These are phyloP conservation scores for Talaromyces sp. DNA, from an alignment of 2,329 filamentous ascomycete genomes.

Conservation along the genomic window DNA sequence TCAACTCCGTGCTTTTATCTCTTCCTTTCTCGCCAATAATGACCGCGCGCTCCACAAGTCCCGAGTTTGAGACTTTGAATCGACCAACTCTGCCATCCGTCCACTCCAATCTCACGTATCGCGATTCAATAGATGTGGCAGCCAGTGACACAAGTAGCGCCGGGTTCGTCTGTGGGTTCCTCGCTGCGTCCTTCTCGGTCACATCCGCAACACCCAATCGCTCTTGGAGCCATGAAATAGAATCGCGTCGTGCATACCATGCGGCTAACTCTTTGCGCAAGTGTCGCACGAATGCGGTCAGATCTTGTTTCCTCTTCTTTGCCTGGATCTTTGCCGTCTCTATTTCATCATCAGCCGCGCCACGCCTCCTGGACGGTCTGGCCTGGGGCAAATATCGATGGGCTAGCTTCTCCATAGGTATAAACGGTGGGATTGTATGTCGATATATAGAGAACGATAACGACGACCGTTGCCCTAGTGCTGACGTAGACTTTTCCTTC, in stretches of 20 bases:
- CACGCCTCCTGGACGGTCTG: background rate
- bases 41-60: constrained; percentile 41
- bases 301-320: constrained; percentile 33
- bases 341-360: constrained; percentile 13
- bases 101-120: constrained; percentile 45
- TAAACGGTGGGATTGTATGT: constrained; percentile 46
- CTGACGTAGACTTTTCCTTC: constrained; percentile 7
- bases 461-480: background rate
- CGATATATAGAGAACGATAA: constrained; percentile 35
- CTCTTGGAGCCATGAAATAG: constrained; percentile 33
- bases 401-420: constrained; percentile 39
- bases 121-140: constrained; percentile 37
- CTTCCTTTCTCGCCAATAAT: constrained; percentile 40
- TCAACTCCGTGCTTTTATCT: constrained; percentile 35
- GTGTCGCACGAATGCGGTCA: constrained; percentile 35
- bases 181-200: background rate
- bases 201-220: constrained; percentile 27
- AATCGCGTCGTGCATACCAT: constrained; percentile 42
- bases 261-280: constrained; percentile 40
- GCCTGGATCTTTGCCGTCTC: constrained; percentile 20
- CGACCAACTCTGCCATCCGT: constrained; percentile 42
- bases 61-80: constrained; percentile 41
- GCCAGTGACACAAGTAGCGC: constrained; percentile 35
- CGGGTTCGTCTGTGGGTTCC: background rate
- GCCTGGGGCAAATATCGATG: constrained; percentile 32